Evolutionary conservation across 805 yeast genomes (phyloP).

Genomic region (Saturnispora hagleri): DNA sequence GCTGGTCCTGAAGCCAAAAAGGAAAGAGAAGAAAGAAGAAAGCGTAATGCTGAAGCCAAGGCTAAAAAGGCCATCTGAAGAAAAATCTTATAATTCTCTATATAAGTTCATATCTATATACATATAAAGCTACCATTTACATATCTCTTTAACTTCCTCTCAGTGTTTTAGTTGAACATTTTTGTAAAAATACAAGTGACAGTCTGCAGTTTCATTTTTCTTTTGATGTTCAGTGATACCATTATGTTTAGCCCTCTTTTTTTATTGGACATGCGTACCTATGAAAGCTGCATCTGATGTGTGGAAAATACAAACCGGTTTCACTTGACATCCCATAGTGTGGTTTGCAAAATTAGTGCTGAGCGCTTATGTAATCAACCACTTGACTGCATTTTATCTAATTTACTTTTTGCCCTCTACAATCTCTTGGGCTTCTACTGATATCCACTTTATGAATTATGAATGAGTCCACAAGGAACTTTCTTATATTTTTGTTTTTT

Average conservation of each 20-base stretch:
- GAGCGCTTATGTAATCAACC: background rate
- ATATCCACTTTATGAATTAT: conserved; percentile 5
- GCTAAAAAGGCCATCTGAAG: conserved; percentile 14
- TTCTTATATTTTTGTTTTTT: conserved; percentile 31
- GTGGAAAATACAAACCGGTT: no score
- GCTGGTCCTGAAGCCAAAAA: conserved; percentile 46
- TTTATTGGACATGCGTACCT: no score
- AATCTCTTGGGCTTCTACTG: background rate
- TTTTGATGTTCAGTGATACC: no score
- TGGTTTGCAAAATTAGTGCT: background rate
- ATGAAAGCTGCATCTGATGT: no score
- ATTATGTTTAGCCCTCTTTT: no score
- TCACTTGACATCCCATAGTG: background rate
- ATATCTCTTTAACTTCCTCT: background rate
- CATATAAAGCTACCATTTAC: background rate
- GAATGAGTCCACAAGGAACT: conserved; percentile 21
- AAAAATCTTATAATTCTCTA: background rate
- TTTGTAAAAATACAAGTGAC: no score
- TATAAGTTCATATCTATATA: background rate
- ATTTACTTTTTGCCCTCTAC: background rate
- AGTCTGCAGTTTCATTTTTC: no score
- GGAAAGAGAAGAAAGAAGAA: conserved; percentile 37
- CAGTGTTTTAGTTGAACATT: background rate
- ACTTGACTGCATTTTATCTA: background rate
- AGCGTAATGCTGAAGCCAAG: conserved; percentile 30